Percentiles rank a stretch among this genome's conserved stretches.
These are phyloP conservation scores for Quercus glauca DNA, from an alignment of 306 rosid species.

Conservation along the genomic window DNA sequence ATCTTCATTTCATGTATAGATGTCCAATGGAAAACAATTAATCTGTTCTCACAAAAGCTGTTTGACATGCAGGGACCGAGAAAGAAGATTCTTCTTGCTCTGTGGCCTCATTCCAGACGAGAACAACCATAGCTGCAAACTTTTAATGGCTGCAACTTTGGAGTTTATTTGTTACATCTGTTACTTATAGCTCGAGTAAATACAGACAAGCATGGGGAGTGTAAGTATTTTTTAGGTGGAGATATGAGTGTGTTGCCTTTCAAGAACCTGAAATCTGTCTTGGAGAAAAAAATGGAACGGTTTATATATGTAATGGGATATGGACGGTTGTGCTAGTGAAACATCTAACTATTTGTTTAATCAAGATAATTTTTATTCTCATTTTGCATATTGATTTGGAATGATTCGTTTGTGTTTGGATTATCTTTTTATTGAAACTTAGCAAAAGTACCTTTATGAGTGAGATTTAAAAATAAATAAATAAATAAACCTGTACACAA, in stretches of 20 bases:
- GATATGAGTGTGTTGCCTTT: neutral
- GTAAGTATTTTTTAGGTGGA: neutral
- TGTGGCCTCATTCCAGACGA: slow-evolving; percentile 30
- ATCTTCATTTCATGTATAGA: neutral
- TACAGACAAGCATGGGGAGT: neutral
- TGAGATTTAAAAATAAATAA: no score
- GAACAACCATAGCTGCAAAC: slow-evolving; percentile 17
- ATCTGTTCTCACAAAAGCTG: slow-evolving; percentile 5
- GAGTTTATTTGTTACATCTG: neutral
- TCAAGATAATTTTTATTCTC: neutral
- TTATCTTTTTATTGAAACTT: no score
- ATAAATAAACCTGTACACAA: no score
- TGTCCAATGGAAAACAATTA: neutral
- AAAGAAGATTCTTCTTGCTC: slow-evolving; percentile 61
- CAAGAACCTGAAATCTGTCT: neutral
- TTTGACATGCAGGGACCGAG: slow-evolving; percentile 62
- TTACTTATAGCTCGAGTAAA: neutral
- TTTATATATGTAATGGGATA: neutral
- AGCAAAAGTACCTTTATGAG: no score
- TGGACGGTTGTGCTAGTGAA: neutral
- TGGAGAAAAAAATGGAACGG: neutral
- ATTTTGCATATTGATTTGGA: neutral
- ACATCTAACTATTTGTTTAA: neutral
- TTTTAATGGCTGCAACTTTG: neutral
- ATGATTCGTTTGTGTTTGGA: no score